phyloP scores from a whole-genome alignment of 208 protist genomes.

The Crithidia bombi region DNA sequence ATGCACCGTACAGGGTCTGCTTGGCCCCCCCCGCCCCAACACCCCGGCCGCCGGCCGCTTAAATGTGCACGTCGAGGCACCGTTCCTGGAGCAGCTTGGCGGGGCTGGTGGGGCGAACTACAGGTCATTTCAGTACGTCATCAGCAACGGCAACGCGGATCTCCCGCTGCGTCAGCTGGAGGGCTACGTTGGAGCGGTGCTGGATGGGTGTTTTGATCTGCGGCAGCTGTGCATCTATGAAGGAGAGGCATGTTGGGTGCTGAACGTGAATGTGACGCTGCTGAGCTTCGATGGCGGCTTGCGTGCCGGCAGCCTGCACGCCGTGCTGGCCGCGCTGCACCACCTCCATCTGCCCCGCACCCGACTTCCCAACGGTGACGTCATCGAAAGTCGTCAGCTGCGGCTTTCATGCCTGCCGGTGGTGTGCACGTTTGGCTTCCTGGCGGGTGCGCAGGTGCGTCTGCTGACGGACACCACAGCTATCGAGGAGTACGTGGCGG shows the following conservation, averaged over 20 bases:
- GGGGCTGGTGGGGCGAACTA: slow-evolving; percentile 26
- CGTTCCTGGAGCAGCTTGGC: slow-evolving; percentile 55
- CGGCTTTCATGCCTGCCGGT: slow-evolving; percentile 59
- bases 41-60: slow-evolving; percentile 67
- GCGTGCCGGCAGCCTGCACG: slow-evolving; percentile 64
- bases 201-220: slow-evolving; percentile 65
- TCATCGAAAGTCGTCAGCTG: slow-evolving; percentile 51
- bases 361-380: slow-evolving; percentile 73
- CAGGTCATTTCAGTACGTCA: slow-evolving; percentile 35
- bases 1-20: slow-evolving; percentile 68
- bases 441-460: slow-evolving; percentile 40
- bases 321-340: slow-evolving; percentile 69
- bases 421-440: slow-evolving; percentile 52
- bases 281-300: slow-evolving; percentile 82
- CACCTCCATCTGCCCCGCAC: slow-evolving; percentile 60
- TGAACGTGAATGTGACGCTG: slow-evolving; percentile 67
- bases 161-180: slow-evolving; percentile 74
- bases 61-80: slow-evolving; percentile 66
- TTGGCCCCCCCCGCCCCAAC: slow-evolving; percentile 69
- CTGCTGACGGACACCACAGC: slow-evolving; percentile 76
- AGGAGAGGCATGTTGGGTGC: slow-evolving; percentile 86
- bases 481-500: slow-evolving; percentile 74
- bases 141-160: slow-evolving; percentile 43
- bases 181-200: slow-evolving; percentile 62
- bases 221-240: slow-evolving; percentile 54